Conservation (phyloP, 2,329 filamentous ascomycete species). For the Lithohypha guttulata region DNA sequence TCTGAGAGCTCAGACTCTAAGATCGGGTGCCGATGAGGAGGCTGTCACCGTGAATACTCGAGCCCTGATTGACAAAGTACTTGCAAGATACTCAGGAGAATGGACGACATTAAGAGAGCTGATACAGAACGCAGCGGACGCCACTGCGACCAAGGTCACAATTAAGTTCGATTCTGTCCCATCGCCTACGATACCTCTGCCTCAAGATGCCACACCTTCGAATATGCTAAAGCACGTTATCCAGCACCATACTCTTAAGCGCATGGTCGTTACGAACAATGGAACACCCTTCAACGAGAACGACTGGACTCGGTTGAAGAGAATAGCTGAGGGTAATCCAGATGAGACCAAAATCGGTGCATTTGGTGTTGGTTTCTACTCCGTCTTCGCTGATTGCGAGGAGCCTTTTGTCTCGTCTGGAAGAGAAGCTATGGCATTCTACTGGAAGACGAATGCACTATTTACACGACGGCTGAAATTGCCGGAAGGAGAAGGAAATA, state of each 20-base stretch:
- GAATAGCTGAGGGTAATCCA: slow-evolving; percentile 97
- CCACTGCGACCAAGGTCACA: slow-evolving; percentile 75
- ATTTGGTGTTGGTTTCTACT: slow-evolving; percentile 97
- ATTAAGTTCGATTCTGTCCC: slow-evolving; percentile 89
- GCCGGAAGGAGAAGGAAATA: slow-evolving; percentile 52
- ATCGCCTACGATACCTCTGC: slow-evolving; percentile 62
- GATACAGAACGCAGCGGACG: slow-evolving; percentile 97
- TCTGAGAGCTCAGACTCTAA: slow-evolving; percentile 77
- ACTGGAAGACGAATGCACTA: slow-evolving; percentile 97
- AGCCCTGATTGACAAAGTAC: slow-evolving; percentile 92
- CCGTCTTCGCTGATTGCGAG: slow-evolving; percentile 95
- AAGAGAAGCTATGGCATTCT: slow-evolving; percentile 90
- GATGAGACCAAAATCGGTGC: slow-evolving; percentile 99
- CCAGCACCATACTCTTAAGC: slow-evolving; percentile 71
- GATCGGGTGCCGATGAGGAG: slow-evolving; percentile 80
- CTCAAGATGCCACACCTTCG: slow-evolving; percentile 55
- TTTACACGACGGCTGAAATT: slow-evolving; percentile 81
- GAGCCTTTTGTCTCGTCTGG: slow-evolving; percentile 95
- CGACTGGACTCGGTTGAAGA: slow-evolving; percentile 87
- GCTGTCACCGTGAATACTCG: slow-evolving; percentile 96
- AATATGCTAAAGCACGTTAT: slow-evolving; percentile 72
- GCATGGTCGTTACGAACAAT: slow-evolving; percentile 87
- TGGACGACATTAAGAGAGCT: slow-evolving; percentile 82
- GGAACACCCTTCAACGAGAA: slow-evolving; percentile 77
- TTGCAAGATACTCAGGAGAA: slow-evolving; percentile 92